Evolutionary conservation across 2,329 filamentous ascomycete genomes (phyloP).

Genomic region (Pyrenophora teres): DNA sequence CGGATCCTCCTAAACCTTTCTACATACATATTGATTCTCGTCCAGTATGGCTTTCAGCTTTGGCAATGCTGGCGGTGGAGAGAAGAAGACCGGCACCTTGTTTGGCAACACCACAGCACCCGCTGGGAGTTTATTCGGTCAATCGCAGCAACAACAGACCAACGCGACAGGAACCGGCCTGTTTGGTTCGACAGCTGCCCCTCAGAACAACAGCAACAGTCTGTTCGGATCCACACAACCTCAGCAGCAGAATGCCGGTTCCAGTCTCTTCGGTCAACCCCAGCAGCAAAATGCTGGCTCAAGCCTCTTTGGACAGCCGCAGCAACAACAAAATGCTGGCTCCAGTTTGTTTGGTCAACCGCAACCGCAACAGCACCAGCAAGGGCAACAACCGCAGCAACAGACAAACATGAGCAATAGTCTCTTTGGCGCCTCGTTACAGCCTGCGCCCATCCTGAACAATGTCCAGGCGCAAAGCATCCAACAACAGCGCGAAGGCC

Average conservation of each 20-base stretch:
- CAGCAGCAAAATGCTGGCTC: conserved; percentile 19
- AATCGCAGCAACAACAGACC: conserved; percentile 37
- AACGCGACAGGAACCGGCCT: conserved; percentile 21
- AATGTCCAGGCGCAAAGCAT: conserved; percentile 38
- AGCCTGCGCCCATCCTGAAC: conserved; percentile 39
- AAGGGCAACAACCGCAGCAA: conserved; percentile 46
- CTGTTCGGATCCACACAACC: conserved; percentile 24
- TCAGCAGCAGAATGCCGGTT: conserved; percentile 12
- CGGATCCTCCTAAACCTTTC: background rate
- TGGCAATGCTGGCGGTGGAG: conserved; percentile 29
- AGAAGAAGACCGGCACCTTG: conserved; percentile 46
- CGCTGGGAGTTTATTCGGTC: conserved; percentile 48
- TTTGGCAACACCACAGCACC: conserved; percentile 45
- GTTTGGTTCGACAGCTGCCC: conserved; percentile 25
- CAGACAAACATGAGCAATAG: conserved; percentile 49
- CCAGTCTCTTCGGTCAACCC: conserved; percentile 32
- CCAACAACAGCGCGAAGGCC: conserved; percentile 45
- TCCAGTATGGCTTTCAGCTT: conserved; percentile 40
- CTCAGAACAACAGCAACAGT: conserved; percentile 26
- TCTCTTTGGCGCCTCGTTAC: conserved; percentile 44
- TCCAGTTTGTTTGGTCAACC: conserved; percentile 48
- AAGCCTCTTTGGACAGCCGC: conserved; percentile 33
- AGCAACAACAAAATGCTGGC: conserved; percentile 42
- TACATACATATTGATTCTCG: background rate
- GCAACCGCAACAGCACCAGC: conserved; percentile 42